Conservation (phyloP, 805 yeast genomes). For the Wickerhamomyces chaumierensis region DNA sequence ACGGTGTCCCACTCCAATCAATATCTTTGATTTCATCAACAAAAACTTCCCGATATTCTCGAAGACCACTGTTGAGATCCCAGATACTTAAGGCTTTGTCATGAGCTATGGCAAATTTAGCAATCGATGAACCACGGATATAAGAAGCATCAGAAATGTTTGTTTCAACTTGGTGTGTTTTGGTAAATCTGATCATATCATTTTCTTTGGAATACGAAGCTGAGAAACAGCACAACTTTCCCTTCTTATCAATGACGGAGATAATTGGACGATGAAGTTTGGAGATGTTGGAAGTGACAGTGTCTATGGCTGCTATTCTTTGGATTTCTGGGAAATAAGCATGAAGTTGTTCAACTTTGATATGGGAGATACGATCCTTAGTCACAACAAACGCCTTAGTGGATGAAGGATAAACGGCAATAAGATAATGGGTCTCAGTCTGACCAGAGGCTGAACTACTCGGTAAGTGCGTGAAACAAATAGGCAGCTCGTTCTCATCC, state of each 20-base stretch:
- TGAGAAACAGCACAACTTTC: constrained; percentile 37
- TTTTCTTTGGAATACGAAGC: constrained; percentile 20
- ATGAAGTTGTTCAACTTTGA: constrained; percentile 24
- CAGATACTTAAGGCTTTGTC: constrained; percentile 53
- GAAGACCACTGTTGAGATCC: constrained; percentile 58
- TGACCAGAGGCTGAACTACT: constrained; percentile 4
- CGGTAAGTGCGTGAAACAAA: not conserved
- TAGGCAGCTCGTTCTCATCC: not conserved
- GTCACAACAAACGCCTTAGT: constrained; percentile 19
- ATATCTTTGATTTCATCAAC: constrained; percentile 46
- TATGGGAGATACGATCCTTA: constrained; percentile 18
- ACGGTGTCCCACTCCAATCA: constrained; percentile 76
- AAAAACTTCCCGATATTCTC: constrained; percentile 45
- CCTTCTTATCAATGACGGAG: constrained; percentile 43
- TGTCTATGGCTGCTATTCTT: constrained; percentile 42
- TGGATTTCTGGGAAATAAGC: constrained; percentile 17
- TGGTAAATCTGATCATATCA: constrained; percentile 19
- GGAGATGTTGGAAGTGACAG: constrained; percentile 33
- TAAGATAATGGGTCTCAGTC: constrained; percentile 32
- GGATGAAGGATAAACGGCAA: constrained; percentile 35
- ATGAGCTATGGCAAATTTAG: constrained; percentile 68
- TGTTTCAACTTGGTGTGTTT: constrained; percentile 40
- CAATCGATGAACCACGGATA: constrained; percentile 65
- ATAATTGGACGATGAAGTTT: constrained; percentile 31
- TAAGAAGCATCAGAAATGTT: constrained; percentile 39